phyloP scores from a whole-genome alignment of 1,284 basidiomycete species.

The Takashimella tepidaria region DNA sequence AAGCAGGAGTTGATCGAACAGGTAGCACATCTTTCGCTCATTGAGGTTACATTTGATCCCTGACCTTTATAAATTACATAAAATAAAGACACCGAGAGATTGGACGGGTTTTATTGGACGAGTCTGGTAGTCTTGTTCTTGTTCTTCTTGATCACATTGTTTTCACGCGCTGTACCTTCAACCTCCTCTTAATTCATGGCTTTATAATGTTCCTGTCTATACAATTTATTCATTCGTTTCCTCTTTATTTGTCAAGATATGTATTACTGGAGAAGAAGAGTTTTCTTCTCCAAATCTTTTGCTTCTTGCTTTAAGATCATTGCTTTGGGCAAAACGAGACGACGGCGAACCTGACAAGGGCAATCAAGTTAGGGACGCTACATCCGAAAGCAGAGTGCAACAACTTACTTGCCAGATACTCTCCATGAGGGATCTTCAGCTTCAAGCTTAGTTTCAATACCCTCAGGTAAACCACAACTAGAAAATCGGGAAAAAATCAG shows the following conservation, averaged over 20 bases:
- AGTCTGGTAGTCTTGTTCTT: no score
- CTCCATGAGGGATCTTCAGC: constrained; percentile 39
- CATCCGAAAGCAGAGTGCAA: neutral
- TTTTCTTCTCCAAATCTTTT: no score
- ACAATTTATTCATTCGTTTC: no score
- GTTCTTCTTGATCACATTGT: no score
- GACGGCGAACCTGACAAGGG: constrained; percentile 32
- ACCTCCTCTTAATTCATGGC: no score
- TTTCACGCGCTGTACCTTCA: no score
- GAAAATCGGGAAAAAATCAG: neutral
- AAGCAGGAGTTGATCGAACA: constrained; percentile 7
- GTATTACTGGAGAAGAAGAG: no score
- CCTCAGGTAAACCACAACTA: constrained; percentile 41
- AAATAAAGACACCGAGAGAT: no score
- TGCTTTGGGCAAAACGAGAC: constrained; percentile 30
- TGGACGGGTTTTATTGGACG: no score
- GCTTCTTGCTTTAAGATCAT: neutral
- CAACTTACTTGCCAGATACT: constrained; percentile 43
- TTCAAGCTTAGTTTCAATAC: constrained; percentile 35
- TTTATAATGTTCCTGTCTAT: no score
- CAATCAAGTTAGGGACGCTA: neutral
- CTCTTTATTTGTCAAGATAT: neutral
- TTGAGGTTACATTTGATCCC: no score
- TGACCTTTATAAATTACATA: no score
- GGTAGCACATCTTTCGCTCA: neutral